These are phyloP conservation scores for Pseudocercospora eumusae DNA, from an alignment of 2,329 filamentous ascomycete species.

Conservation along the genomic window DNA sequence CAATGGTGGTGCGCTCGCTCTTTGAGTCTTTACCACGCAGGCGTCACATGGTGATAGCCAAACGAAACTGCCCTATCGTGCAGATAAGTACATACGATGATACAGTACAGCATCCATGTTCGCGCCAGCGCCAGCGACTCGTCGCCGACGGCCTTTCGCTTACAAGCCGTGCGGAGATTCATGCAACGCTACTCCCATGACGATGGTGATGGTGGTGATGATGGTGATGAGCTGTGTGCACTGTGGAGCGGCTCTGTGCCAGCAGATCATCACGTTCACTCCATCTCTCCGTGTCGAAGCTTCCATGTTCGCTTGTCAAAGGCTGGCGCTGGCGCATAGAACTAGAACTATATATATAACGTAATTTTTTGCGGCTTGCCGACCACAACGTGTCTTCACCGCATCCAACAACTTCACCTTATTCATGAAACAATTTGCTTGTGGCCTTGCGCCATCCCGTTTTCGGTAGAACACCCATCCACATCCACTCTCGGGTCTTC, in stretches of 20 bases:
- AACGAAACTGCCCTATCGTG: background rate
- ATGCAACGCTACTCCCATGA: background rate
- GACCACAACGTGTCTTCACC: slow-evolving; percentile 2
- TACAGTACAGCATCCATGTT: too few relatives aligned
- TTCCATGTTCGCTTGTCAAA: too few relatives aligned
- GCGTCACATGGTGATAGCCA: background rate
- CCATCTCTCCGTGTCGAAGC: background rate
- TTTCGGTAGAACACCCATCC: too few relatives aligned
- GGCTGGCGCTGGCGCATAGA: too few relatives aligned
- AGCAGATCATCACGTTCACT: background rate
- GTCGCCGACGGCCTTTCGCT: background rate
- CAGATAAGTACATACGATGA: too few relatives aligned
- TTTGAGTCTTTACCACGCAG: too few relatives aligned
- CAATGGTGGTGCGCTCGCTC: background rate
- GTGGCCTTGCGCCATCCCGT: slow-evolving; percentile 1
- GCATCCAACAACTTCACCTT: background rate
- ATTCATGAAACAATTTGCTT: background rate
- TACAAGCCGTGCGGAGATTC: background rate
- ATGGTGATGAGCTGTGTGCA: background rate
- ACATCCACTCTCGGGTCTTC: background rate
- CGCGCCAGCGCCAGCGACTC: background rate
- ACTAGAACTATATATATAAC: too few relatives aligned
- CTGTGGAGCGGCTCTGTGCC: background rate
- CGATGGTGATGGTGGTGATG: too few relatives aligned
- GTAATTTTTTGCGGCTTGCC: background rate